Evolutionary conservation across 2,329 filamentous ascomycete genomes (phyloP).

Genomic region (Ophiostoma fasciatum): DNA sequence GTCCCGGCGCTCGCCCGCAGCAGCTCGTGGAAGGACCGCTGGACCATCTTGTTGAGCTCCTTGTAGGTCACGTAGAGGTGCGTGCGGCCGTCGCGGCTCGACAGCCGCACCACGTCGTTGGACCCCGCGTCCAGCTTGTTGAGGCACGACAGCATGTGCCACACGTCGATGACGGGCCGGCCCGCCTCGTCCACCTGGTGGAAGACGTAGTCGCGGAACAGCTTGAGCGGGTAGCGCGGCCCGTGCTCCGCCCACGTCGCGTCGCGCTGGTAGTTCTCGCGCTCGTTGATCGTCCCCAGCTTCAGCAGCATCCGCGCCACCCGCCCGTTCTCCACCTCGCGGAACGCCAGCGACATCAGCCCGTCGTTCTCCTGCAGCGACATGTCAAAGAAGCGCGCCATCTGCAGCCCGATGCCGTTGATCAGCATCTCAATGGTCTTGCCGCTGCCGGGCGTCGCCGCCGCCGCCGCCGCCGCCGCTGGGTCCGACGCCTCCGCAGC

Average conservation of each 20-base stretch:
- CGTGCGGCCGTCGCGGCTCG: constrained; percentile 81
- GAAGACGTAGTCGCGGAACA: constrained; percentile 95
- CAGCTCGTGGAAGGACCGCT: constrained; percentile 42
- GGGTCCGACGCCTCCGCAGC: too few species aligned
- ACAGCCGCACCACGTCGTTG: constrained; percentile 73
- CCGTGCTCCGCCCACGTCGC: constrained; percentile 80
- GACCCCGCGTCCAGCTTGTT: constrained; percentile 87
- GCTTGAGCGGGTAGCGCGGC: constrained; percentile 80
- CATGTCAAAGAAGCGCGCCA: constrained; percentile 62
- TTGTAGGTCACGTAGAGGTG: constrained; percentile 81
- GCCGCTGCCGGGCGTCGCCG: too few species aligned
- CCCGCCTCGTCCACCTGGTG: constrained; percentile 83
- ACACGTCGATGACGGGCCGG: constrained; percentile 70
- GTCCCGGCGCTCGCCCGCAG: constrained; percentile 31
- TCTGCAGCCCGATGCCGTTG: constrained; percentile 60
- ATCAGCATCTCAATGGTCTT: constrained; percentile 74
- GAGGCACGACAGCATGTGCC: constrained; percentile 71
- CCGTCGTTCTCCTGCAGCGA: constrained; percentile 68
- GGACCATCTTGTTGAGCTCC: constrained; percentile 59
- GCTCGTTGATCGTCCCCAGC: constrained; percentile 75
- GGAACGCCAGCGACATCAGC: constrained; percentile 53
- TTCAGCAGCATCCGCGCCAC: constrained; percentile 69
- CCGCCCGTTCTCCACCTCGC: constrained; percentile 82
- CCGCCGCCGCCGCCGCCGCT: constrained; percentile 23
- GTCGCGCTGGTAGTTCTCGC: constrained; percentile 49